phyloP scores from a whole-genome alignment of 495 filamentous ascomycete genomes.

The Baudoinia panamericana region DNA sequence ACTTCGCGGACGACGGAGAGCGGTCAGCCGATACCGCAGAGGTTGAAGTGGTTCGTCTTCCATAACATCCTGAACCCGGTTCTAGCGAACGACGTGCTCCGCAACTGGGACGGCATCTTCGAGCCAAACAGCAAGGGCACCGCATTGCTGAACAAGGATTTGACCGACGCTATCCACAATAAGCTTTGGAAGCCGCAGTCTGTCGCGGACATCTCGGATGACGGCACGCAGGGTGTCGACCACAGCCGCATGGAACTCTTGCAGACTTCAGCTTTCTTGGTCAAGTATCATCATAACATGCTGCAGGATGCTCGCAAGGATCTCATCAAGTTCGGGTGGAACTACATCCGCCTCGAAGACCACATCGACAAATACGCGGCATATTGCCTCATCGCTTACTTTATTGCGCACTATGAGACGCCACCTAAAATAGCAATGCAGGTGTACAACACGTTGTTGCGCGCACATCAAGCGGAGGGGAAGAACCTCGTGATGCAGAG shows the following conservation, averaged over 20 bases:
- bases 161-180: conserved; percentile 82
- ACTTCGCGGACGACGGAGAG: conserved; percentile 26
- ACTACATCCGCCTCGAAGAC: conserved; percentile 91
- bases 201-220: conserved; percentile 68
- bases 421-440: conserved; percentile 90
- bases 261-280: conserved; percentile 82
- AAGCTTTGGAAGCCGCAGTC: conserved; percentile 85
- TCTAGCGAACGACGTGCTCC: conserved; percentile 89
- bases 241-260: conserved; percentile 93
- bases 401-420: conserved; percentile 93
- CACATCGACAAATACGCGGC: conserved; percentile 98
- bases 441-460: conserved; percentile 79
- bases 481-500: conserved; percentile 84
- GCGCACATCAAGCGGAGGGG: conserved; percentile 91
- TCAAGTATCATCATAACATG: conserved; percentile 80
- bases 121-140: conserved; percentile 42
- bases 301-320: conserved; percentile 89
- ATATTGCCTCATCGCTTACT: conserved; percentile 93
- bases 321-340: conserved; percentile 98
- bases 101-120: conserved; percentile 42
- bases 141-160: conserved; percentile 69
- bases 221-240: conserved; percentile 76
- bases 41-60: conserved; percentile 85
- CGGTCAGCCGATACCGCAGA: conserved; percentile 51
- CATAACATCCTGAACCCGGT: conserved; percentile 91